Percentiles rank a stretch among this genome's conserved stretches.
Conservation (phyloP, 192 early-diverging fungal species). For the Chytriomyces sp. region DNA sequence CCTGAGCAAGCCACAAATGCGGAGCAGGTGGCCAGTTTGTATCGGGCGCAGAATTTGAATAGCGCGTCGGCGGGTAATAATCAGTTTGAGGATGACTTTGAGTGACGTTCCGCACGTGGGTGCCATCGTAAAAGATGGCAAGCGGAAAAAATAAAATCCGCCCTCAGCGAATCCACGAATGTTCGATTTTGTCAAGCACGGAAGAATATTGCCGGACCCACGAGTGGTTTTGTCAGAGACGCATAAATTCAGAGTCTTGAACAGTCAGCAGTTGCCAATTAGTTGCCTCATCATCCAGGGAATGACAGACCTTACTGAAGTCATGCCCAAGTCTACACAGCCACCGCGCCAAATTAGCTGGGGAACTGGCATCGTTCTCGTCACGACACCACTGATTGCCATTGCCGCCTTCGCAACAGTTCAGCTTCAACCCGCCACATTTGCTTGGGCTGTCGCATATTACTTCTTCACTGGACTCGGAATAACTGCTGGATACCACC, state of each 20-base stretch:
- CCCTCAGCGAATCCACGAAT: neutral
- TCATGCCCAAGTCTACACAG: too few relatives aligned
- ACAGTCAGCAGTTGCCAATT: too few relatives aligned
- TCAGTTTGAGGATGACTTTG: conserved; percentile 20
- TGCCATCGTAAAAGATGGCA: neutral
- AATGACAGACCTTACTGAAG: too few relatives aligned
- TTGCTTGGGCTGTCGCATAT: conserved; percentile 65
- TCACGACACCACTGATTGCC: conserved; percentile 71
- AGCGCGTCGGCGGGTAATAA: conserved; percentile 6
- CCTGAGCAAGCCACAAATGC: conserved; percentile 91
- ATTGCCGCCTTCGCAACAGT: conserved; percentile 81
- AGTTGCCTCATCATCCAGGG: too few relatives aligned
- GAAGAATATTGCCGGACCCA: neutral
- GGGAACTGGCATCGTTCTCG: conserved; percentile 35
- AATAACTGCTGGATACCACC: conserved; percentile 69
- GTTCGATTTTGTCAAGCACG: too few relatives aligned
- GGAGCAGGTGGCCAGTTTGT: conserved; percentile 67
- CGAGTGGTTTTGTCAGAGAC: neutral
- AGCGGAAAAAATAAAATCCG: neutral
- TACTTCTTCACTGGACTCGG: conserved; percentile 80
- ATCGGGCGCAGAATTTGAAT: conserved; percentile 36
- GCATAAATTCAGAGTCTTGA: neutral
- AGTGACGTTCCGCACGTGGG: neutral
- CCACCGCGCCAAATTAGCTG: too few relatives aligned
- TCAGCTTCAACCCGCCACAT: conserved; percentile 61